These are phyloP conservation scores for Chaetoceros muelleri DNA, from an alignment of 108 stramenopile genomes.

Conservation along the genomic window DNA sequence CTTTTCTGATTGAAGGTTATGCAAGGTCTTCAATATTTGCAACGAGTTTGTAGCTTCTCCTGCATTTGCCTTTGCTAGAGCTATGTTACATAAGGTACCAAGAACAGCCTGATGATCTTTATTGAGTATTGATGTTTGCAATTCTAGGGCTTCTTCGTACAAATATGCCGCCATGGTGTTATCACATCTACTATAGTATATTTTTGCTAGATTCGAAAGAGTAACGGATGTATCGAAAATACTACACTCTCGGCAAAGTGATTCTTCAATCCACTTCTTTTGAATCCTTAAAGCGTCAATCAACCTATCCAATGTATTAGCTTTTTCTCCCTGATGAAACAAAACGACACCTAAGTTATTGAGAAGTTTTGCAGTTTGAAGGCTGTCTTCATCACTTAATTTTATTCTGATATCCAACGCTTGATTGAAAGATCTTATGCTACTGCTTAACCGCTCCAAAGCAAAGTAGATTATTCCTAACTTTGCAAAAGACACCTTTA, in stretches of 20 bases:
- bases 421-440: conserved; percentile 16
- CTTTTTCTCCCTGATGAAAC: conserved; percentile 19
- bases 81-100: conserved; percentile 22
- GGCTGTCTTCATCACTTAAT: conserved; percentile 7
- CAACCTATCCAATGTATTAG: conserved; percentile 11
- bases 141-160: conserved; percentile 42
- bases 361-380: conserved; percentile 29
- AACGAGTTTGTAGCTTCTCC: conserved; percentile 18
- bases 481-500: conserved; percentile 30
- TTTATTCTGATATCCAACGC: conserved; percentile 11
- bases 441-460: conserved; percentile 12
- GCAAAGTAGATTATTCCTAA: conserved; percentile 29
- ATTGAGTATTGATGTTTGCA: conserved; percentile 32
- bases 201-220: conserved; percentile 41
- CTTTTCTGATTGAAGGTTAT: conserved; percentile 18
- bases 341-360: conserved; percentile 44
- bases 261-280: conserved; percentile 28
- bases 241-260: conserved; percentile 30
- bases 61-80: conserved; percentile 16
- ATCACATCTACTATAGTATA: conserved; percentile 21
- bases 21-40: conserved; percentile 19
- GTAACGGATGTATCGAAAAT: conserved; percentile 37
- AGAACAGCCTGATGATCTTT: conserved; percentile 33
- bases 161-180: conserved; percentile 20
- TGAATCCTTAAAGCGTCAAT: conserved; percentile 34